Percentiles rank a stretch among this genome's conserved stretches.
These are phyloP conservation scores for Bipolaris bicolor DNA, from an alignment of 2,329 filamentous ascomycete genomes.

Conservation along the genomic window DNA sequence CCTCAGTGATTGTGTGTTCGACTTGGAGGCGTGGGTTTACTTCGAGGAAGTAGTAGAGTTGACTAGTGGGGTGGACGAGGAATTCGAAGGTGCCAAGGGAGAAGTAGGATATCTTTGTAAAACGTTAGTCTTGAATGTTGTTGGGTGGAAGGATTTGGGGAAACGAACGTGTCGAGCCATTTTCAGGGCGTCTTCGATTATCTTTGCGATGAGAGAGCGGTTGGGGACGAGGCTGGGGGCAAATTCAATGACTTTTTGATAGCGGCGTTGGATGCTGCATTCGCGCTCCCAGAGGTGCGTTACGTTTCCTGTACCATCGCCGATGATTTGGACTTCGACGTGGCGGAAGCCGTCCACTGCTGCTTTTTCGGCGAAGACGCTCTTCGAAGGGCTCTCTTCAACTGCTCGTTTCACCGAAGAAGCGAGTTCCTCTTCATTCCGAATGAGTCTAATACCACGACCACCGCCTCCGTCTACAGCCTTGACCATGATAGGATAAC, in stretches of 20 bases:
- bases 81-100: constrained; percentile 71
- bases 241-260: constrained; percentile 67
- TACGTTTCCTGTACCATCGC: constrained; percentile 60
- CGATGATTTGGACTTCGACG: constrained; percentile 66
- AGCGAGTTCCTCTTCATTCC: constrained; percentile 52
- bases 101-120: constrained; percentile 58
- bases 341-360: constrained; percentile 67
- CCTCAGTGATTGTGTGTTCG: constrained; percentile 67
- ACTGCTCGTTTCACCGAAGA: constrained; percentile 58
- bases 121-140: neutral
- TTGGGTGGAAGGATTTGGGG: fast-evolving
- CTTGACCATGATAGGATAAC: constrained; percentile 66
- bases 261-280: constrained; percentile 65
- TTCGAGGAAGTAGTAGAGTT: constrained; percentile 65
- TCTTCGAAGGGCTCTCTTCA: constrained; percentile 64
- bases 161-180: constrained; percentile 56
- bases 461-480: constrained; percentile 70
- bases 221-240: constrained; percentile 61
- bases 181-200: constrained; percentile 61
- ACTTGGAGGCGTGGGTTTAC: constrained; percentile 67
- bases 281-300: constrained; percentile 66
- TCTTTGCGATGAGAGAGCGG: constrained; percentile 54
- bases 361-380: constrained; percentile 67
- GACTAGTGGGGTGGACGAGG: constrained; percentile 58
- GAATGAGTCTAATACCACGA: constrained; percentile 63